Evolutionary conservation across 208 protist genomes (phyloP).

Genomic region (Trypanosoma melophagium): DNA sequence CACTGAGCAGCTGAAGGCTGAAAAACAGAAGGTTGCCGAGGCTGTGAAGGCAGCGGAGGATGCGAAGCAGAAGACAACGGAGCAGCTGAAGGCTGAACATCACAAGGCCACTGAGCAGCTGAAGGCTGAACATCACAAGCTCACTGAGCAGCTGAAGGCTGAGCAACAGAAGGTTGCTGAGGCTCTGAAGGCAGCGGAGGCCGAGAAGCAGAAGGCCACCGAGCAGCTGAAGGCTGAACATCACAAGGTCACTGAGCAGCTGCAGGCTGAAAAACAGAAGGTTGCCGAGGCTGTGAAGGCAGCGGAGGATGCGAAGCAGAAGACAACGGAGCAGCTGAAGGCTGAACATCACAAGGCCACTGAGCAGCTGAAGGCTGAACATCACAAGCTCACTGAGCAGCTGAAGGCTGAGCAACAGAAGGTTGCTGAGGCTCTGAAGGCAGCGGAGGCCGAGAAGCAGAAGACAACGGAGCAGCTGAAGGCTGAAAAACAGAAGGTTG

Average conservation of each 20-base stretch:
- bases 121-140: too few species aligned
- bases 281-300: slow-evolving; percentile 6
- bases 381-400: slow-evolving; percentile 6
- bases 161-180: background rate
- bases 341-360: background rate
- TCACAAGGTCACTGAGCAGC: background rate
- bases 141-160: background rate
- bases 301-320: slow-evolving; percentile 5
- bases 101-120: slow-evolving; percentile 16
- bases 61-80: slow-evolving; percentile 3
- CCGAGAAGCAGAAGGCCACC: slow-evolving; percentile 8
- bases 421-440: slow-evolving; percentile 2
- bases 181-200: slow-evolving; percentile 3
- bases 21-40: background rate
- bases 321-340: slow-evolving; percentile 4
- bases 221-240: slow-evolving; percentile 4
- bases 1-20: background rate
- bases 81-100: slow-evolving; percentile 10
- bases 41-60: slow-evolving; percentile 16
- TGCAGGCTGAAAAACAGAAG: background rate
- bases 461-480: slow-evolving; percentile 2
- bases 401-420: slow-evolving; percentile 8
- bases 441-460: slow-evolving; percentile 8
- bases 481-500: slow-evolving; percentile 14
- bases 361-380: slow-evolving; percentile 7